Percentiles rank a stretch among this genome's conserved stretches.
These are phyloP conservation scores for Dimocarpus longan DNA, from an alignment of 345 rosid genomes.

Conservation along the genomic window DNA sequence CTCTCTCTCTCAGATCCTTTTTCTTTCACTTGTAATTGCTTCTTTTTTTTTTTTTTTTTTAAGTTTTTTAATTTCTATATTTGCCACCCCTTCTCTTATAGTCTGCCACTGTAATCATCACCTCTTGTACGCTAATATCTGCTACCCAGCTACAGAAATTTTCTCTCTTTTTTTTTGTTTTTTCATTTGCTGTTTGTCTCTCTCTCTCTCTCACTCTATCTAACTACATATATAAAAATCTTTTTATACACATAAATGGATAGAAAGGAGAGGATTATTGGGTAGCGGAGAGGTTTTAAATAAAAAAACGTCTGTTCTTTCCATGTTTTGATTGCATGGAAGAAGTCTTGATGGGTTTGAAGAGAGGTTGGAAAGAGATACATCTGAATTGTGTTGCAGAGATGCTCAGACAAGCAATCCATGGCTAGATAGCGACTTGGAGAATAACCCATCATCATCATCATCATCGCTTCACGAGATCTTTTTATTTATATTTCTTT, in stretches of 20 bases:
- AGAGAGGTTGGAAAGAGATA: conserved; percentile 37
- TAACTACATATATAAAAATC: conserved; percentile 9
- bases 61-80: not conserved
- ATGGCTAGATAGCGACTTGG: conserved; percentile 64
- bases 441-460: conserved; percentile 77
- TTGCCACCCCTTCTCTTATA: conserved; percentile 28
- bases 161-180: conserved; percentile 7
- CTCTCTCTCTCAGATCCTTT: conserved; percentile 20
- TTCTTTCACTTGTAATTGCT: conserved; percentile 26
- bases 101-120: conserved; percentile 75
- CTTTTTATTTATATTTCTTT: conserved; percentile 23
- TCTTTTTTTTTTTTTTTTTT: conserved; percentile 17
- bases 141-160: conserved; percentile 28
- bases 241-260: conserved; percentile 38
- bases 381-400: conserved; percentile 45
- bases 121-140: conserved; percentile 39
- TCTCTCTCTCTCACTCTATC: conserved; percentile 8
- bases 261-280: conserved; percentile 31
- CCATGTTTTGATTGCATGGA: conserved; percentile 38
- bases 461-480: conserved; percentile 65
- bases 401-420: conserved; percentile 51
- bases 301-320: conserved; percentile 31
- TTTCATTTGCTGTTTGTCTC: not conserved
- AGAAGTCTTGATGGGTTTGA: conserved; percentile 14
- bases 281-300: conserved; percentile 31